These are phyloP conservation scores for Malassezia globosa DNA, from an alignment of 1,284 basidiomycete species.

Conservation along the genomic window DNA sequence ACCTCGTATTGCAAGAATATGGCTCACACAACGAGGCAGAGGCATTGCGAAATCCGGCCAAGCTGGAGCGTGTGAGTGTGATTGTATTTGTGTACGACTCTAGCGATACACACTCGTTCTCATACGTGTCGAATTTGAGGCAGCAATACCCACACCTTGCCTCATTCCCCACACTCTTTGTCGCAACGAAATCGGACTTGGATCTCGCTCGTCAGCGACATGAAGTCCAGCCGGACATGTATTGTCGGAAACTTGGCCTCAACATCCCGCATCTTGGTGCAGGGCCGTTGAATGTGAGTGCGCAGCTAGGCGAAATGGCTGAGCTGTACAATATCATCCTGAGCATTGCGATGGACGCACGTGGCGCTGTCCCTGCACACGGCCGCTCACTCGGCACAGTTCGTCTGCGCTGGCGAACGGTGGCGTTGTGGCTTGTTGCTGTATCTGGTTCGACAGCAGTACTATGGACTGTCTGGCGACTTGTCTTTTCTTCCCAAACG, in stretches of 20 bases:
- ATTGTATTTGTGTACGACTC: constrained; percentile 94
- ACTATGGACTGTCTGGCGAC: constrained; percentile 1
- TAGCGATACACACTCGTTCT: constrained; percentile 96
- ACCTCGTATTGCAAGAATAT: constrained; percentile 82
- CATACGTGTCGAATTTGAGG: constrained; percentile 82
- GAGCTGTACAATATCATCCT: constrained; percentile 78
- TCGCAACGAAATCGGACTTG: constrained; percentile 96
- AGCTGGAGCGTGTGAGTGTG: constrained; percentile 81
- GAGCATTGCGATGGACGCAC: constrained; percentile 55
- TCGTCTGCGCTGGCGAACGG: constrained; percentile 9
- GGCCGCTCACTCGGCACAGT: constrained; percentile 23
- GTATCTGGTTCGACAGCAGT: constrained; percentile 3
- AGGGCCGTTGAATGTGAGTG: constrained; percentile 47
- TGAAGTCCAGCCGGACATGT: constrained; percentile 95
- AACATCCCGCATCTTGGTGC: constrained; percentile 34
- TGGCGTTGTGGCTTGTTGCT: not conserved
- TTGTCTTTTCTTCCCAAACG: not conserved
- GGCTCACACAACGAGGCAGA: constrained; percentile 73
- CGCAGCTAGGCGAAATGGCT: constrained; percentile 71
- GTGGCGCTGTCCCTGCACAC: constrained; percentile 32
- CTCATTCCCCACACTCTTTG: constrained; percentile 84
- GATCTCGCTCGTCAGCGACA: constrained; percentile 74
- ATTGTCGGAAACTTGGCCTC: constrained; percentile 50
- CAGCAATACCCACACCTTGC: constrained; percentile 85
- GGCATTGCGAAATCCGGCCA: constrained; percentile 74